Evolutionary conservation across 75 land plant genomes (phyloP), one percentile per base, ranked within the genome.

Genomic region (Sequoiadendron giganteum): DNA sequence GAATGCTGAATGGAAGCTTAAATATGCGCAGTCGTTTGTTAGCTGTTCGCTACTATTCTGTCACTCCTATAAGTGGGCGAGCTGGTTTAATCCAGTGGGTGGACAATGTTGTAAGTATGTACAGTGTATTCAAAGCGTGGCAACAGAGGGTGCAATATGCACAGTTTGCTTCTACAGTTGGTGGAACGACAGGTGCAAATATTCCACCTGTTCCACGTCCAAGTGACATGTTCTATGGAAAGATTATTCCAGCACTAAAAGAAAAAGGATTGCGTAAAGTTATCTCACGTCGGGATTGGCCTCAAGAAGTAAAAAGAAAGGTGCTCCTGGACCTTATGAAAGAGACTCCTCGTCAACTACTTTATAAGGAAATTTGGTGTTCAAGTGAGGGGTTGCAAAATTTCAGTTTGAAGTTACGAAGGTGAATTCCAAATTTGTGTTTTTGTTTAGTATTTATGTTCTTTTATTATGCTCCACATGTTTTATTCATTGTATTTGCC

Each of bases 81-180:
- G 99, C 99, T 86, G 99, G 99, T 70, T 90, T 98, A 42, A 98
- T 98, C 75, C 99, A 95, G 82, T 98, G 99, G 99, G 97, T 98
- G 43, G 98, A 98, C 58, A 96, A 98, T 91, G 93, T 97, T 34
- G 94, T 91, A 16, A 98, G 99, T 85, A 96, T 98, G 83, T 98
- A 98, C 86, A 94, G 95, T 86, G 94, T 98, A n/a, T 98, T 91
- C 83, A 98, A 97, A 90, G 90, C 99, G 55, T 98, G 99, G 99
- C 99, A 98, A 88, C 93, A 87, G 36, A 94, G 99, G 11, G 86
- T 47, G 30, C 96, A 95, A 88, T 83, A 90, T 43, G 93, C 94
- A 21, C 95, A 96, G 75, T 83, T 94, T 77, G 88, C 93, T 47
- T 86, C 92, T 40, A 47, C 78, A 30, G 91, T 88, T 82, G 85